These are phyloP conservation scores for Sextonia rubra DNA, from an alignment of 164 flowering plant genomes.

Conservation along the genomic window DNA sequence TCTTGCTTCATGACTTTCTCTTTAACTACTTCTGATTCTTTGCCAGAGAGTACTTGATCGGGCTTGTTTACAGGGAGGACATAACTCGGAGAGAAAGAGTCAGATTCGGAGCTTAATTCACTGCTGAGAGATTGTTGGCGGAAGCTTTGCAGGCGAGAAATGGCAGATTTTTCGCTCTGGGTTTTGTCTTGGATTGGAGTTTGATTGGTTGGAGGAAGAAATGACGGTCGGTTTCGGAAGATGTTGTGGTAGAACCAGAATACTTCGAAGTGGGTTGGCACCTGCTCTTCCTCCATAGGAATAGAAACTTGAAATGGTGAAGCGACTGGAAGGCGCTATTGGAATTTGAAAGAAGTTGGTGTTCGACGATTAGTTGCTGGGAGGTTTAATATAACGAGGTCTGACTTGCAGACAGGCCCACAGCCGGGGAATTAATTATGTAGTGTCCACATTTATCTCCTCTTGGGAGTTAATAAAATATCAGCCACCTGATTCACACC, in stretches of 20 bases:
- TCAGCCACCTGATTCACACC: too few relatives aligned
- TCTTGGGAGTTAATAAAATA: too few relatives aligned
- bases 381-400: too few relatives aligned
- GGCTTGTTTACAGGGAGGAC: slow-evolving; percentile 32
- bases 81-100: slow-evolving; percentile 21
- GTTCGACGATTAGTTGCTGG: too few relatives aligned
- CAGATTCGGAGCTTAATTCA: slow-evolving; percentile 20
- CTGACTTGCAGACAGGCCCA: too few relatives aligned
- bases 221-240: background rate
- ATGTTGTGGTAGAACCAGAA: slow-evolving; percentile 35
- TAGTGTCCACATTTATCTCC: too few relatives aligned
- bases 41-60: background rate
- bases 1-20: too few relatives aligned
- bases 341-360: too few relatives aligned
- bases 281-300: slow-evolving; percentile 31
- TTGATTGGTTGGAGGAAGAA: slow-evolving; percentile 10
- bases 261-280: slow-evolving; percentile 37
- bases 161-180: slow-evolving; percentile 8
- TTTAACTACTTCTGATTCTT: background rate
- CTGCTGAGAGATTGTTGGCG: slow-evolving; percentile 38
- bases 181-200: slow-evolving; percentile 9
- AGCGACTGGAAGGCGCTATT: too few relatives aligned
- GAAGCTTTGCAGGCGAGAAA: slow-evolving; percentile 14
- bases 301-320: background rate
- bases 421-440: too few relatives aligned